Base-by-base conservation (phyloP, 2,329 filamentous ascomycete species). In the Pyricularia sp. region DNA sequence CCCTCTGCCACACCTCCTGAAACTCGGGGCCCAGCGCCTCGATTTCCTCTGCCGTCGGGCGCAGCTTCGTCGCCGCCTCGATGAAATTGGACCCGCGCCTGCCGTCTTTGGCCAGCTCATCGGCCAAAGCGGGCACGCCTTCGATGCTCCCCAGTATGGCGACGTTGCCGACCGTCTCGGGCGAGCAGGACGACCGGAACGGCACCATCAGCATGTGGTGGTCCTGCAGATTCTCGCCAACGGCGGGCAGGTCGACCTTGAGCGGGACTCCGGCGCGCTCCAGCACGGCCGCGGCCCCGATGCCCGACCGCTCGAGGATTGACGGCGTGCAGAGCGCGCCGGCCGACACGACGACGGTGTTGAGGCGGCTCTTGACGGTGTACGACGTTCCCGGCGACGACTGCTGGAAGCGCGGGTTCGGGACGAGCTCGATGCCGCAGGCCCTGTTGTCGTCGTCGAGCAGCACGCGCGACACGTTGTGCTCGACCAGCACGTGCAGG, bases 291-390 rank as follows among this genome's bases (percentile, higher is more conserved):
- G 80, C 77, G 64, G 81, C 79, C n/a, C 86, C 87, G 1, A 91
- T 73, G 9, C 88, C 88, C 0, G 88, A 90, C 25, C 88, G 79
- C 74, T 90, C 87, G 0, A 91, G 81, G 1, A 90, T 80, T 0
- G 78, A 76, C 0, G 87, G 85, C 0, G 85, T 85, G 1, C 84
- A 83, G 6, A 82, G 78, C 0, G 85, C 81, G 12, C 86, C 86
- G 4, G 80, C 79, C 73, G 4, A 90, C 86, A 25, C 88, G 77
- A 75, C 85, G 88, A 7, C 80, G 79, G 3, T 87, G 87, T 64
- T 77, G 28, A 26, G 64, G 14, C 30, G 80, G 23, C 88, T 77
- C 0, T 25, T 28, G 14, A 55, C 65, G 61, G 61, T 55, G 42
- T n/a, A 55, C 3, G 42, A n/a, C 14, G n/a, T n/a, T n/a, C n/a